phyloP scores from a whole-genome alignment of 257 asterid species.

The Verbascum thapsus region DNA sequence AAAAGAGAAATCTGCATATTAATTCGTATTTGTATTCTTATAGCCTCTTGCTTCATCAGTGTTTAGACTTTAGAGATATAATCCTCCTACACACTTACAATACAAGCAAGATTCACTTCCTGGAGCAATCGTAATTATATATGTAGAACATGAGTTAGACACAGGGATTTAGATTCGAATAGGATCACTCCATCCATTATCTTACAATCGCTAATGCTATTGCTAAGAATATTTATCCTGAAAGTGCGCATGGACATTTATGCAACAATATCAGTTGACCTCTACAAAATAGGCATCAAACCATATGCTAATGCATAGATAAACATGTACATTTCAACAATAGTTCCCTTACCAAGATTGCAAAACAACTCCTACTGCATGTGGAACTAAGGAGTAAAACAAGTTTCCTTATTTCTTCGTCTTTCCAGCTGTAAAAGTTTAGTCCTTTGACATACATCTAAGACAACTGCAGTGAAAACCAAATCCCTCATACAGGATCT shows the following conservation, averaged over 20 bases:
- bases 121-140: too few relatives aligned
- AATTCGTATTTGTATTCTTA: too few relatives aligned
- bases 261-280: background rate
- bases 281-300: background rate
- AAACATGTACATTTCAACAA: background rate
- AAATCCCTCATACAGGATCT: constrained; percentile 61
- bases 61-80: too few relatives aligned
- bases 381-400: background rate
- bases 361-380: background rate
- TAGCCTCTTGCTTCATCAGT: too few relatives aligned
- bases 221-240: background rate
- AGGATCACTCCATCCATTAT: background rate
- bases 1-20: too few relatives aligned
- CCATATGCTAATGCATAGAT: background rate
- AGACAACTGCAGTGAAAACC: constrained; percentile 78
- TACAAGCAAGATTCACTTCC: too few relatives aligned
- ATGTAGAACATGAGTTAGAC: too few relatives aligned
- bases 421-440: constrained; percentile 10
- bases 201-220: background rate
- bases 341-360: background rate
- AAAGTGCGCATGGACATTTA: background rate
- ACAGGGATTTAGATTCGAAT: too few relatives aligned
- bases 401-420: background rate
- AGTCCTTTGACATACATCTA: constrained; percentile 68
- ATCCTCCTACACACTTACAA: too few relatives aligned